Base-by-base conservation (phyloP, 1,284 basidiomycete species). In the Pseudozyma tsukubaensis region DNA sequence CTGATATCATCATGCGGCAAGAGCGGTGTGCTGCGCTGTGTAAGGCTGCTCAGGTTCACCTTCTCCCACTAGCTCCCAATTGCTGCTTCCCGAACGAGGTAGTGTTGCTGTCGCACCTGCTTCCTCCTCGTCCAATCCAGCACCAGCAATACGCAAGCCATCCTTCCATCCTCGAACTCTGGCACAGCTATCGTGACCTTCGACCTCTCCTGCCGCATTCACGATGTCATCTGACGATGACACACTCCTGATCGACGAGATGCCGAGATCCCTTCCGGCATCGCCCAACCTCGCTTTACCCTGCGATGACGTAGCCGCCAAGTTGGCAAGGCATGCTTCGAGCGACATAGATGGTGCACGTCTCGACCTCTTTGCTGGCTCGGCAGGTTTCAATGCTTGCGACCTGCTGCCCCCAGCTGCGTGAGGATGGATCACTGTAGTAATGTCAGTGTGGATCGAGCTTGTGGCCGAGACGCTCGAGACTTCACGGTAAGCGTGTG, bases 101-200 rank as follows among this genome's bases (percentile, higher is more conserved):
- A 74, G 47, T 4, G 59, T 60, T 34, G 48, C 39, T 0, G 24
- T 21, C 1, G 35, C 24, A 29, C 24, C 24, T 29, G 3, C 49
- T 21, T 63, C 51, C 29, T 37, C 63, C 18, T 64, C 60, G 2
- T 75, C 61, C 24, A 70, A 19, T 0, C 50, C 63, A 36, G 67
- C 72, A 4, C 67, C 72, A 13, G 64, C 72, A 29, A 75, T 71
- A 16, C 67, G 57, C 50, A 75, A 57, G 0, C 72, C 72, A 50
- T 75, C 68, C 57, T 75, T 75, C 72, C 72, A 75, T 1, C 72
- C 72, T 29, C 50, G 43, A 5, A 75, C 67, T 8, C 72, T 51
- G n/a, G 71, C 56, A 24, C 37, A 47, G 55, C 44, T 59, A 24
- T 58, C 59, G 21, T 53, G 36, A 2, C 52, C 60, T 4, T 9